A percentile compares a stretch with the other conserved stretches of the same genome.
Evolutionary conservation across 768 basidiomycete species (phyloP).

Genomic region (Daedaleopsis nitida): DNA sequence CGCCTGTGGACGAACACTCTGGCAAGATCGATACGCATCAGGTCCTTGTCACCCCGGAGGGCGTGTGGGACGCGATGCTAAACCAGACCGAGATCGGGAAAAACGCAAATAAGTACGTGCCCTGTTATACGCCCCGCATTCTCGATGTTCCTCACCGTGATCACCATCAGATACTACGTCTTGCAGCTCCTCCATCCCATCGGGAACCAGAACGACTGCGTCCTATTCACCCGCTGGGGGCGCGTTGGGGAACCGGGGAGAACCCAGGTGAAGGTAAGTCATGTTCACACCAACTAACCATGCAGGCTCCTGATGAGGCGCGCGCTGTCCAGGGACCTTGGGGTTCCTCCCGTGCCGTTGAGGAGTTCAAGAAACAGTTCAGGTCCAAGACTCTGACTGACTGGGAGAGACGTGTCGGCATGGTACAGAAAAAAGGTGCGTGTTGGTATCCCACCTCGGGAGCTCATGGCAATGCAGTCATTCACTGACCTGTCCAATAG

Average conservation of each 20-base stretch:
- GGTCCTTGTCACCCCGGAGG: conserved; percentile 45
- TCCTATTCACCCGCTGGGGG: conserved; percentile 60
- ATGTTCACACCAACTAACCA: background rate
- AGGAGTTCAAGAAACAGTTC: conserved; percentile 65
- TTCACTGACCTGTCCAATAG: conserved; percentile 30
- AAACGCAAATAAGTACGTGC: conserved; percentile 50
- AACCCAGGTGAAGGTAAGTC: conserved; percentile 47
- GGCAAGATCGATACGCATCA: conserved; percentile 51
- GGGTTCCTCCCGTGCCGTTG: conserved; percentile 38
- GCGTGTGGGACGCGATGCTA: conserved; percentile 61
- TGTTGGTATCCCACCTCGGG: background rate
- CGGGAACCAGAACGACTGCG: conserved; percentile 36
- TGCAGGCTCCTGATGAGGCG: background rate
- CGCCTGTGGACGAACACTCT: conserved; percentile 55
- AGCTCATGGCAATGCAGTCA: background rate
- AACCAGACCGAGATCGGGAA: conserved; percentile 59
- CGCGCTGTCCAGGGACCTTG: conserved; percentile 47
- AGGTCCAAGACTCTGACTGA: conserved; percentile 49
- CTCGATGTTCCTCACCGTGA: no score
- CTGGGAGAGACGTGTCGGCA: conserved; percentile 55
- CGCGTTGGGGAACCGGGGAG: conserved; percentile 60
- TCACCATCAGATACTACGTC: conserved; percentile 51
- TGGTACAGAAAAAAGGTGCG: conserved; percentile 52
- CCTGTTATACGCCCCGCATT: background rate
- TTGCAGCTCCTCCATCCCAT: conserved; percentile 57